These are phyloP conservation scores for Eremothecium cymbalariae DNA, from an alignment of 1,139 yeast species.

Conservation along the genomic window DNA sequence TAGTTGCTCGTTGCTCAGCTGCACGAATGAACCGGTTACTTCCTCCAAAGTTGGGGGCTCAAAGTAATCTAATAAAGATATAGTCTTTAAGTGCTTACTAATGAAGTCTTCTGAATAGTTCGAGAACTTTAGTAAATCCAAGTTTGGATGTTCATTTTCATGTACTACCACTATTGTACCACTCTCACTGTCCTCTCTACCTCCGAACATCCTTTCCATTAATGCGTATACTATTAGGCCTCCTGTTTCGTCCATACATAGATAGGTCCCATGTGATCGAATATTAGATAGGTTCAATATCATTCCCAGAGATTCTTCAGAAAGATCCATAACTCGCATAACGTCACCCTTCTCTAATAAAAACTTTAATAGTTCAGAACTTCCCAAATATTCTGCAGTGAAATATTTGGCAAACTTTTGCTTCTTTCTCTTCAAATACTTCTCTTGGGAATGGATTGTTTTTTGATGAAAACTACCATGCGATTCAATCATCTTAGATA, in stretches of 20 bases:
- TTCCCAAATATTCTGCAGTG: slow-evolving; percentile 70
- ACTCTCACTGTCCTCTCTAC: slow-evolving; percentile 20
- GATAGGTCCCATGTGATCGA: slow-evolving; percentile 80
- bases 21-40: slow-evolving; percentile 40
- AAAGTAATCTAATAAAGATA: slow-evolving; percentile 71
- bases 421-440: slow-evolving; percentile 83
- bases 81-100: slow-evolving; percentile 51
- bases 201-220: slow-evolving; percentile 82
- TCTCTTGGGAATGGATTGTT: slow-evolving; percentile 83
- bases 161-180: slow-evolving; percentile 75
- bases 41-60: slow-evolving; percentile 57
- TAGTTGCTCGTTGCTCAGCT: slow-evolving; percentile 45
- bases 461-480: slow-evolving; percentile 85
- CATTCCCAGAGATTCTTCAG: slow-evolving; percentile 74
- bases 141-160: slow-evolving; percentile 88
- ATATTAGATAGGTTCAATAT: slow-evolving; percentile 71
- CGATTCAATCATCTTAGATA: slow-evolving; percentile 70
- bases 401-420: slow-evolving; percentile 83
- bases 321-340: slow-evolving; percentile 66
- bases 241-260: slow-evolving; percentile 86
- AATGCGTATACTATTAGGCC: slow-evolving; percentile 77
- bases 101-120: slow-evolving; percentile 50
- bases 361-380: slow-evolving; percentile 66
- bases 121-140: slow-evolving; percentile 60
- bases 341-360: slow-evolving; percentile 67